phyloP scores from a whole-genome alignment of 2,329 filamentous ascomycete species.

The Colletotrichum neosansevieriae region DNA sequence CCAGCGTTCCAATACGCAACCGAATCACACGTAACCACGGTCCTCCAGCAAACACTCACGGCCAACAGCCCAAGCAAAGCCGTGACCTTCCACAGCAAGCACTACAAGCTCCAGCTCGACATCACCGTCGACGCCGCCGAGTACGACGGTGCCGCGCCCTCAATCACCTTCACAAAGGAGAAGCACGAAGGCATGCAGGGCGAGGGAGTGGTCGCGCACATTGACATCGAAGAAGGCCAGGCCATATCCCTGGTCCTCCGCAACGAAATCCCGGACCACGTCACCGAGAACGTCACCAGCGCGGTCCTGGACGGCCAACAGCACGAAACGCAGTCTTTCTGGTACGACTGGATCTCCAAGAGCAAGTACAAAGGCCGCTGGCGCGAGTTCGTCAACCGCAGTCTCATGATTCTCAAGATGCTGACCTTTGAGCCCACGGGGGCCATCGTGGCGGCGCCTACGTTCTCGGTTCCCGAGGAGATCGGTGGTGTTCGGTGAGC shows the following conservation, averaged over 20 bases:
- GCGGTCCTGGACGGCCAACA: constrained; percentile 71
- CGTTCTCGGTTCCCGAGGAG: constrained; percentile 81
- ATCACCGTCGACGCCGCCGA: constrained; percentile 72
- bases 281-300: constrained; percentile 69
- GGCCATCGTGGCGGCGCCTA: constrained; percentile 81
- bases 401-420: constrained; percentile 80
- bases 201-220: constrained; percentile 71
- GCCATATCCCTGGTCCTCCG: constrained; percentile 77
- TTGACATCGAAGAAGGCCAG: constrained; percentile 74
- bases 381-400: constrained; percentile 77
- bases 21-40: constrained; percentile 70
- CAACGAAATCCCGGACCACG: constrained; percentile 69
- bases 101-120: constrained; percentile 74
- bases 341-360: constrained; percentile 79
- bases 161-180: constrained; percentile 67
- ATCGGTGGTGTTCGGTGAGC: constrained; percentile 70
- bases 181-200: constrained; percentile 65
- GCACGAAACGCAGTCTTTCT: constrained; percentile 77
- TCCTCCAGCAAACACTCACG: constrained; percentile 59
- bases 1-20: constrained; percentile 79
- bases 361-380: constrained; percentile 79
- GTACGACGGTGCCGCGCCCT: constrained; percentile 60
- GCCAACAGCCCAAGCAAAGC: constrained; percentile 65
- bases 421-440: constrained; percentile 84
- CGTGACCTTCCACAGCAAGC: constrained; percentile 71